Base-by-base conservation (phyloP, 768 basidiomycete species). In the Phlebiopsis flavidoalba region DNA sequence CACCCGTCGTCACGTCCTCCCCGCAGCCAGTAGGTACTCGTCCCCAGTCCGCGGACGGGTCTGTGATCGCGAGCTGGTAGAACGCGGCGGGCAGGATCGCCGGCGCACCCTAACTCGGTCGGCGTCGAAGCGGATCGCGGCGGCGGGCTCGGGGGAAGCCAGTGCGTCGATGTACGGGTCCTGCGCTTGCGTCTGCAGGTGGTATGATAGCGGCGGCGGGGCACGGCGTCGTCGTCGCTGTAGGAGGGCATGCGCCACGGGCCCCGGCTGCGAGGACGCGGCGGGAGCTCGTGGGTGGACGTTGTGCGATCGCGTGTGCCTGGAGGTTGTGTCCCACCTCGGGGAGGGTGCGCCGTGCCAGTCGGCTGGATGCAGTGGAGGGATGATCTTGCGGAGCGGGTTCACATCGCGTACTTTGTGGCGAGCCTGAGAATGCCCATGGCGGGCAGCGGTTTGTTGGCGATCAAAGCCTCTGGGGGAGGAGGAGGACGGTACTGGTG, bases 71-170 rank as follows among this genome's bases (percentile, higher is more conserved):
- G 37, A 67, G 53, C 31, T 63, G 62, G 60, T 65, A 65, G 58
- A 63, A 65, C 36, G 66, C 66, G 19, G 66, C 65, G 21, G 62
- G 66, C 7, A 67, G 57, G 31, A 67, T 58, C 7, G 48, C 45
- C 26, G n/a, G 53, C 37, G 11, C 59, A 37, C 53, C 57, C 43
- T 50, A 59, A 63, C 31, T 63, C 54, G 24, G 24, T 33, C n/a
- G 64, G n/a, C n/a, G n/a, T n/a, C 66, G 31, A 67, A 55, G 11
- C 37, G 58, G 48, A 67, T 67, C 3, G 64, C 63, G 48, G 58
- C 54, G 31, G 52, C 58, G 8, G 62, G 62, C 53, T 63, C 62
- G 1, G 62, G n/a, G 62, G 37, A 60, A 63, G 58, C n/a, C 33
- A 53, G 53, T 63, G n/a, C 62, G 52, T 63, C 62, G 52, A 58